Evolutionary conservation across 208 protist genomes (phyloP).

Genomic region (Acanthamoeba culbertsoni): DNA sequence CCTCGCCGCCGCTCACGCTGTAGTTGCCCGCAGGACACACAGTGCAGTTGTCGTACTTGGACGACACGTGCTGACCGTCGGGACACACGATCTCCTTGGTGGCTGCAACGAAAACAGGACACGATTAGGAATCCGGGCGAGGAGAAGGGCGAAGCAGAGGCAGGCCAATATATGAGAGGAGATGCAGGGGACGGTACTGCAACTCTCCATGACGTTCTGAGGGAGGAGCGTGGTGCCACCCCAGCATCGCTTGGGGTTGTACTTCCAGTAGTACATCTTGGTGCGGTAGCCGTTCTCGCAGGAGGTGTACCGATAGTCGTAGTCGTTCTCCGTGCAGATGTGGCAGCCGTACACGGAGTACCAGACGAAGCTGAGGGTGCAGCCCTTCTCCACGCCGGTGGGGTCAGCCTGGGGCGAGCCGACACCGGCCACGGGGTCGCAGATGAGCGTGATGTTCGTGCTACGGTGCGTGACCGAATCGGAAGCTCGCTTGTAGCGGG

Average conservation of each 20-base stretch:
- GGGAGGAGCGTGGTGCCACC: background rate
- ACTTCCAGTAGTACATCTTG: conserved; percentile 47
- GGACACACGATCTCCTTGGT: background rate
- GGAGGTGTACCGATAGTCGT: conserved; percentile 37
- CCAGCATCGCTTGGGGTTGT: conserved; percentile 56
- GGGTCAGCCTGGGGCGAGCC: background rate
- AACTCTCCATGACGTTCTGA: background rate
- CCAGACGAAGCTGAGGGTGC: conserved; percentile 8
- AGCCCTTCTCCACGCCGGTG: background rate
- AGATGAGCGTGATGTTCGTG: conserved; percentile 61
- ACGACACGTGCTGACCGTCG: conserved; percentile 22
- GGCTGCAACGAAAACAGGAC: background rate
- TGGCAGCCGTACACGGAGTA: conserved; percentile 48
- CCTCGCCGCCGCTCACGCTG: conserved; percentile 25
- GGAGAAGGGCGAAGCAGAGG: background rate
- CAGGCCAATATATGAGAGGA: background rate
- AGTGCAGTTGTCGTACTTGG: conserved; percentile 10
- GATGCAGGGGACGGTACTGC: background rate
- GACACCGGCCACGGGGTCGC: conserved; percentile 21
- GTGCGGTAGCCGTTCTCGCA: conserved; percentile 37
- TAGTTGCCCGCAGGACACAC: conserved; percentile 39
- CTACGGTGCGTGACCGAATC: background rate
- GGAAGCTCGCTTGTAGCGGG: too few relatives aligned
- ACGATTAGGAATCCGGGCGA: background rate
- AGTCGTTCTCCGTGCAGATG: conserved; percentile 47